Percentiles rank a stretch among this genome's conserved stretches.
phyloP scores from a whole-genome alignment of 768 basidiomycete genomes.

The Glaciozyma antarctica region DNA sequence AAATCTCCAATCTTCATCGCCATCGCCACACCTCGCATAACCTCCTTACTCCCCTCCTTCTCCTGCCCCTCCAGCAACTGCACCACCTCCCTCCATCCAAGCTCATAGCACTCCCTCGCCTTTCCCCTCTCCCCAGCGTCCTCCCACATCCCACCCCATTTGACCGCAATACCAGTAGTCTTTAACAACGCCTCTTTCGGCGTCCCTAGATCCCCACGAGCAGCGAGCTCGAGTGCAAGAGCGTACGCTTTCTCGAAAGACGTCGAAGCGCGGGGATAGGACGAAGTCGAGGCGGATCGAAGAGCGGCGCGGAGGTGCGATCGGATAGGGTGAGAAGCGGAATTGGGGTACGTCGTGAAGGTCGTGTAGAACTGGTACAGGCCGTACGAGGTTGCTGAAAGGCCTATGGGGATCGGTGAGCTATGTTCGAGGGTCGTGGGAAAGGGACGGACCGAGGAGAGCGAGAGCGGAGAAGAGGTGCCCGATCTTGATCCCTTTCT shows the following conservation, averaged over 20 bases:
- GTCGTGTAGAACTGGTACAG: slow-evolving; percentile 27
- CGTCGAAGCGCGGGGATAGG: slow-evolving; percentile 3
- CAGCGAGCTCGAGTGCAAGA: slow-evolving; percentile 17
- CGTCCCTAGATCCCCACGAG: neutral
- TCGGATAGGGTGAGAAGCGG: slow-evolving; percentile 17
- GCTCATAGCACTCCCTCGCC: slow-evolving; percentile 25
- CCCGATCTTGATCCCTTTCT: slow-evolving; percentile 16
- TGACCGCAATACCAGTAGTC: slow-evolving; percentile 22
- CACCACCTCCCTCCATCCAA: slow-evolving; percentile 13
- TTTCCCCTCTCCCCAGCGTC: neutral
- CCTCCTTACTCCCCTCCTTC: neutral
- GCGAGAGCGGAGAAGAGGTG: slow-evolving; percentile 18
- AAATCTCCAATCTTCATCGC: slow-evolving; percentile 28
- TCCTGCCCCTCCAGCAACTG: neutral
- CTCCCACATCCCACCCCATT: slow-evolving; percentile 31
- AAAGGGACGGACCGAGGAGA: slow-evolving; percentile 15
- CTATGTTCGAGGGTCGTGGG: neutral
- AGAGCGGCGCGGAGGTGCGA: slow-evolving; percentile 28
- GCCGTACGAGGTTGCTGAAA: slow-evolving; percentile 25
- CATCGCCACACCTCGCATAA: slow-evolving; percentile 12
- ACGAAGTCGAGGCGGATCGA: neutral
- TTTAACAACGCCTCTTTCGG: slow-evolving; percentile 8
- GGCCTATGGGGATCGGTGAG: slow-evolving; percentile 1
- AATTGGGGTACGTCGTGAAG: slow-evolving; percentile 28
- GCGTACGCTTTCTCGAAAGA: slow-evolving; percentile 24